These are phyloP conservation scores for Cercophora newfieldiana DNA, from an alignment of 495 filamentous ascomycete species.

Conservation along the genomic window DNA sequence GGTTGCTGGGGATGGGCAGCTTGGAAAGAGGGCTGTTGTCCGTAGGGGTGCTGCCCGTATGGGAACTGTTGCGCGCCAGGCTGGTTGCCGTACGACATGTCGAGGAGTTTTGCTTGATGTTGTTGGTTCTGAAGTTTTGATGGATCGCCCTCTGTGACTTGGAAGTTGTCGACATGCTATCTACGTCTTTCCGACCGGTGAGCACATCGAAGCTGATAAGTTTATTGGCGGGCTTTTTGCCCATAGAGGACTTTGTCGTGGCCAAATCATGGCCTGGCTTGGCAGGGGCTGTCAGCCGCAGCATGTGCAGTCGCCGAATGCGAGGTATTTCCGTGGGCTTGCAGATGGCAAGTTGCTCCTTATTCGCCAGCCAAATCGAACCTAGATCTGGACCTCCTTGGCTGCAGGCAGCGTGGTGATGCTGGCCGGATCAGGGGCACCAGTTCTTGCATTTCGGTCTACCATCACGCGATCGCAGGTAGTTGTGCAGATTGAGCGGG, in stretches of 20 bases:
- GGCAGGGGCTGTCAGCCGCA: background rate
- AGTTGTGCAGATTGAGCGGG: too few species aligned
- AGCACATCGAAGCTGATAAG: background rate
- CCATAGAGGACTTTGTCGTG: too few species aligned
- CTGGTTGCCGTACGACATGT: background rate
- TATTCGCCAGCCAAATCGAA: background rate
- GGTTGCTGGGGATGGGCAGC: background rate
- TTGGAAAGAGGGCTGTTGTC: background rate
- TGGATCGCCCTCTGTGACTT: too few species aligned
- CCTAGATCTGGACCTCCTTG: background rate
- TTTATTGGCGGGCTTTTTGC: too few species aligned
- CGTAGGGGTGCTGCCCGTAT: background rate
- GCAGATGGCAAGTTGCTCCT: background rate
- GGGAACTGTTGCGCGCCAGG: background rate
- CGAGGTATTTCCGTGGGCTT: background rate
- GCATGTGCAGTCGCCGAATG: background rate
- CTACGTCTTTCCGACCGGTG: background rate
- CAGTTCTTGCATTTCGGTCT: too few species aligned
- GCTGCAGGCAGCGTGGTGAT: too few species aligned
- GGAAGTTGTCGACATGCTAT: background rate
- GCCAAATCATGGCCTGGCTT: background rate
- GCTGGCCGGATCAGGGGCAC: too few species aligned
- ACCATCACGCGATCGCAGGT: too few species aligned
- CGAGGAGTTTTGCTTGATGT: background rate
- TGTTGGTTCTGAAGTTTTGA: too few species aligned